phyloP scores from a whole-genome alignment of 23 red algal species.

The Gracilariopsis chorda region DNA sequence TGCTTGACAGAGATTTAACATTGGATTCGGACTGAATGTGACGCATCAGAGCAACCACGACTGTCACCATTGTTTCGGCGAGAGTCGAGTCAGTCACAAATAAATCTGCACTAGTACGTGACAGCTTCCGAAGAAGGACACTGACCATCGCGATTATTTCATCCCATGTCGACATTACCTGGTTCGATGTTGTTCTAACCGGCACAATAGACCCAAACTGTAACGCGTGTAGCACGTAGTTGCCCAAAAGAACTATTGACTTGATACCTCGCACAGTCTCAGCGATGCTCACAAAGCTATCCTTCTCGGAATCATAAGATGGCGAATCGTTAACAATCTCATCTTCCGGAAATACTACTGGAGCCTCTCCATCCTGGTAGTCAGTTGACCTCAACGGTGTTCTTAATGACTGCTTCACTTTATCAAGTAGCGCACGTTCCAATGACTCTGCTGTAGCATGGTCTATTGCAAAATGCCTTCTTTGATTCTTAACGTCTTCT shows the following conservation, averaged over 20 bases:
- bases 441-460: neutral
- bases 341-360: neutral
- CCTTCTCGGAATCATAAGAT: neutral
- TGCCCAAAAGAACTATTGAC: slow-evolving; percentile 5
- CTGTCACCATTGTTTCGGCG: neutral
- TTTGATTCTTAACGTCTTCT: neutral
- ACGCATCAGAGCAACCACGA: neutral
- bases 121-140: neutral
- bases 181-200: neutral
- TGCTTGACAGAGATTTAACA: neutral
- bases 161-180: neutral
- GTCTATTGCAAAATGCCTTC: slow-evolving; percentile 27
- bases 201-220: neutral
- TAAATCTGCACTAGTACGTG: neutral
- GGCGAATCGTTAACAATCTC: neutral
- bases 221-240: slow-evolving; percentile 32
- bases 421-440: neutral
- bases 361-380: neutral
- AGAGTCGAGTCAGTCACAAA: neutral
- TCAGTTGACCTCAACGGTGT: neutral
- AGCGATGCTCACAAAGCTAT: neutral
- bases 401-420: neutral
- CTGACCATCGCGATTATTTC: neutral
- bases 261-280: neutral
- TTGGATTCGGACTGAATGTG: neutral